A percentile compares a stretch with the other conserved stretches of the same genome.
phyloP scores from a whole-genome alignment of 805 yeast genomes.

The Zygosaccharomyces siamensis region DNA sequence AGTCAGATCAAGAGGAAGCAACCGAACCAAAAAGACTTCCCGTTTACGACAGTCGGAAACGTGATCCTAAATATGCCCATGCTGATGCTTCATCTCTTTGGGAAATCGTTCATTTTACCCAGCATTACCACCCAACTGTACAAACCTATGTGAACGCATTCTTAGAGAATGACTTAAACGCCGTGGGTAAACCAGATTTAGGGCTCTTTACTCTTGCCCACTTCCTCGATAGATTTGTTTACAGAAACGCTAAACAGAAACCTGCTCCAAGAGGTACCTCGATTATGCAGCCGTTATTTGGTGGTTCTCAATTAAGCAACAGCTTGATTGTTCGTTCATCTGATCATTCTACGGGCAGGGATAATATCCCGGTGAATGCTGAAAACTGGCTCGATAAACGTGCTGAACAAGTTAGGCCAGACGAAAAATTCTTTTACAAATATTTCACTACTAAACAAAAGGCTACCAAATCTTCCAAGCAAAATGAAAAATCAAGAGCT shows the following conservation, averaged over 20 bases:
- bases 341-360: slow-evolving; percentile 21
- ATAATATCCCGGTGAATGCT: slow-evolving; percentile 63
- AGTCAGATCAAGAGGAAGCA: slow-evolving; percentile 44
- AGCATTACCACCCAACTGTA: slow-evolving; percentile 91
- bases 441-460: slow-evolving; percentile 64
- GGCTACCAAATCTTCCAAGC: slow-evolving; percentile 26
- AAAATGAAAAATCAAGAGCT: slow-evolving; percentile 8
- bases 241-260: slow-evolving; percentile 83
- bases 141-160: slow-evolving; percentile 69
- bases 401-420: slow-evolving; percentile 67
- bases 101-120: slow-evolving; percentile 72
- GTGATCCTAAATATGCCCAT: slow-evolving; percentile 91
- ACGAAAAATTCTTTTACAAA: slow-evolving; percentile 82
- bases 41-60: slow-evolving; percentile 73
- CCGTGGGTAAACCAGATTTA: slow-evolving; percentile 74
- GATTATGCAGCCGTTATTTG: slow-evolving; percentile 96
- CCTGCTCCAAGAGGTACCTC: slow-evolving; percentile 75
- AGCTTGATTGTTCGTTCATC: slow-evolving; percentile 65
- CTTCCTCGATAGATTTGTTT: slow-evolving; percentile 92
- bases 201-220: slow-evolving; percentile 83
- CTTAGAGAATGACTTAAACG: slow-evolving; percentile 40
- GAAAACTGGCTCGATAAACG: slow-evolving; percentile 74
- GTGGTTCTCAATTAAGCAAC: slow-evolving; percentile 58
- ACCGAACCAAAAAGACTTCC: slow-evolving; percentile 20
- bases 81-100: slow-evolving; percentile 79